These are phyloP conservation scores for Vigna trinervia DNA, from an alignment of 306 rosid species.

Conservation along the genomic window DNA sequence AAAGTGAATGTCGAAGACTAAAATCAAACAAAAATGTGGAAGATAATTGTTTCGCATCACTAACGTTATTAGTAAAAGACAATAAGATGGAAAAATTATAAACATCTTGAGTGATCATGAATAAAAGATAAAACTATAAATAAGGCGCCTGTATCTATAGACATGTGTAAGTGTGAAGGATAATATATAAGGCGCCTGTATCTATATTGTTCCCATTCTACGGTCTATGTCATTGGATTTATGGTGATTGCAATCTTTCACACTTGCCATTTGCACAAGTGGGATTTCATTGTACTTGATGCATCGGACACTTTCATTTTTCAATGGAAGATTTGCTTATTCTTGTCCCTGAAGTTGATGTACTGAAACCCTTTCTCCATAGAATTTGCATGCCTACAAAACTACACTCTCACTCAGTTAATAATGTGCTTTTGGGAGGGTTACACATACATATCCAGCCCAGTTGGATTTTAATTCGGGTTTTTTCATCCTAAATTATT, in stretches of 20 bases:
- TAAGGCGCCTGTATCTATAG: too few species aligned
- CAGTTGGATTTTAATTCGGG: too few species aligned
- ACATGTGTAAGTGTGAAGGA: not conserved
- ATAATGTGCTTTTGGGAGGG: not conserved
- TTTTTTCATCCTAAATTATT: too few species aligned
- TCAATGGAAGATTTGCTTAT: constrained; percentile 34
- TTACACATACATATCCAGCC: too few species aligned
- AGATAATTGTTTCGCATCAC: too few species aligned
- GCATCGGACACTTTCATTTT: not conserved
- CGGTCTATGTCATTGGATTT: constrained; percentile 17
- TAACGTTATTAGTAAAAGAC: too few species aligned
- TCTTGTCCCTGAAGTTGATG: constrained; percentile 30
- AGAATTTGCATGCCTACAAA: not conserved
- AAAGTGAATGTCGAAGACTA: too few species aligned
- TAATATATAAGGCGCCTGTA: not conserved
- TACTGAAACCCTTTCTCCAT: constrained; percentile 10
- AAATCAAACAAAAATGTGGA: too few species aligned
- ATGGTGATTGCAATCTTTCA: constrained; percentile 28
- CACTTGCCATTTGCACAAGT: not conserved
- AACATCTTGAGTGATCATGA: too few species aligned
- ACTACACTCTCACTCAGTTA: not conserved
- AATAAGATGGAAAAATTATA: too few species aligned
- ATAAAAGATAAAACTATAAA: too few species aligned
- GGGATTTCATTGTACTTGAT: constrained; percentile 37
- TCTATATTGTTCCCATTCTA: not conserved